Evolutionary conservation across 352 stramenopile genomes (phyloP), one percentile per base, ranked within the genome.

Genomic region (Phytophthora cryptogea): DNA sequence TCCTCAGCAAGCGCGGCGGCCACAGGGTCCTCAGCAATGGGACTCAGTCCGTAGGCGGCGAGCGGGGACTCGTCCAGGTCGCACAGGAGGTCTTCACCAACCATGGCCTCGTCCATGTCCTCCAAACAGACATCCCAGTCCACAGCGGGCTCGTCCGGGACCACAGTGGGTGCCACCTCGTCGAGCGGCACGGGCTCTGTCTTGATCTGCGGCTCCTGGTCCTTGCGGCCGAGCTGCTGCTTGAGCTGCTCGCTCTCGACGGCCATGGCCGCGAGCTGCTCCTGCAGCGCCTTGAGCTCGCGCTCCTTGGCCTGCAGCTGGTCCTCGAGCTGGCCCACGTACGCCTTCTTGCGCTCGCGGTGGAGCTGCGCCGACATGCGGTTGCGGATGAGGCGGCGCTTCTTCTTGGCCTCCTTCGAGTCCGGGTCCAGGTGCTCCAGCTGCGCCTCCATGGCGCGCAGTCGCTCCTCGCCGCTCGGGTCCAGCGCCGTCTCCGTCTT

Each of bases 381-480:
- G 61, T 95, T 95, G 41, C 86, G 86, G 40, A 95, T 95, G 5
- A 95, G 58, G 5, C 86, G 82, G 17, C 86, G 83, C 70, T 95
- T 95, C 75, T 95, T 95, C 79, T 95, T 95, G 49, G 86, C 84
- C 54, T 95, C 86, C 54, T 95, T 95, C 53, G 86, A 95, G 61
- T 95, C 86, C 7, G 86, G 83, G 46, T 95, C 84, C 41, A 95
- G 65, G 45, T 81, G 86, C 60, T 93, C 80, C 14, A 95, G 68
- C 59, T 95, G 86, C 28, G 83, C 77, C 50, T 95, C 86, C 86
- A 95, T 93, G 11, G 74, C 74, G 5, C 86, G 86, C 39, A 95
- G 65, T 0, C 84, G 86, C 65, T 95, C 86, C 54, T 93, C 86
- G 5, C 80, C 82, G 31, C 80, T 78, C 2, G 80, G 65, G 57